Evolutionary conservation across 257 asterid species (phyloP).

Genomic region (Solanum bulbocastanum): DNA sequence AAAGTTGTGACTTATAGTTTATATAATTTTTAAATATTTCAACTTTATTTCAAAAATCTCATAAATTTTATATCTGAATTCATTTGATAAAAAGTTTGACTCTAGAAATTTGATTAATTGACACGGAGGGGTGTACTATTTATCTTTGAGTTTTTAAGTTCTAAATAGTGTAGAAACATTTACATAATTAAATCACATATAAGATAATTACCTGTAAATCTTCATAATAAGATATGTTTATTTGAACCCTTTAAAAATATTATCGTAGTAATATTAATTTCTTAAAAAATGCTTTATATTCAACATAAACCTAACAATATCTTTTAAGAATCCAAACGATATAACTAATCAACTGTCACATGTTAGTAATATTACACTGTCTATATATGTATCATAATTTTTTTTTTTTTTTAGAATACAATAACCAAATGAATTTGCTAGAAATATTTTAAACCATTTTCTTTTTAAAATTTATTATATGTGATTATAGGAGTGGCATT

Average conservation of each 20-base stretch:
- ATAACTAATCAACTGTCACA: not conserved
- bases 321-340: not conserved
- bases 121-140: not conserved
- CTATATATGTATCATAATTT: not conserved
- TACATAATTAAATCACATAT: not conserved
- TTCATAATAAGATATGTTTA: no score
- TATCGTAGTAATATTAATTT: no score
- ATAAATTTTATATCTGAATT: not conserved
- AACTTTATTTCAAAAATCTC: not conserved
- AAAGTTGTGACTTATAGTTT: not conserved
- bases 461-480: not conserved
- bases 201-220: no score
- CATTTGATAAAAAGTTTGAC: no score
- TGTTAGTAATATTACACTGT: not conserved
- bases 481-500: slow-evolving; percentile 57
- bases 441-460: not conserved
- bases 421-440: not conserved
- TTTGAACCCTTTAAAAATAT: no score
- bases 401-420: not conserved
- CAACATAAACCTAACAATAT: not conserved
- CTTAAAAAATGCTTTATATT: no score
- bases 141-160: not conserved
- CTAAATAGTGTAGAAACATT: not conserved
- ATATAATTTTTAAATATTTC: not conserved
- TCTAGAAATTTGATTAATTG: no score